Conservation (phyloP, 768 basidiomycete genomes). For the Pisolithus marmoratus region DNA sequence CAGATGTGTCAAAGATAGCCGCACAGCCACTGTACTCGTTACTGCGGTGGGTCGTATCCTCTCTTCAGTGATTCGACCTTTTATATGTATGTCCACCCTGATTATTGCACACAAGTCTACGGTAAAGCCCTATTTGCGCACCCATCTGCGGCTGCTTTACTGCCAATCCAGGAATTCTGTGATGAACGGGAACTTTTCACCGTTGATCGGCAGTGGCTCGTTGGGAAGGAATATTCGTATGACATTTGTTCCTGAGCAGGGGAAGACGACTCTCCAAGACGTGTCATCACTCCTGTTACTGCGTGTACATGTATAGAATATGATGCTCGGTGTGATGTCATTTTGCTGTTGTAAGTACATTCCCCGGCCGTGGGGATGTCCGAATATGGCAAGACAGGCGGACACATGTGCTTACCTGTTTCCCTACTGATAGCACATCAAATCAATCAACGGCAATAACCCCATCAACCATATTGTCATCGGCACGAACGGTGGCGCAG, state of each 20-base stretch:
- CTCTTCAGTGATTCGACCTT: neutral
- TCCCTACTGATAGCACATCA: slow-evolving; percentile 26
- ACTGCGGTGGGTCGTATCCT: slow-evolving; percentile 47
- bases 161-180: slow-evolving; percentile 72
- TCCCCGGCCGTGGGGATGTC: slow-evolving; percentile 55
- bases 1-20: slow-evolving; percentile 66
- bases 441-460: slow-evolving; percentile 43
- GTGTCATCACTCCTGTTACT: slow-evolving; percentile 8
- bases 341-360: slow-evolving; percentile 41
- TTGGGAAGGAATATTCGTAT: slow-evolving; percentile 69
- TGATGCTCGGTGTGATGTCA: no score
- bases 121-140: slow-evolving; percentile 78
- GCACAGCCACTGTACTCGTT: slow-evolving; percentile 67
- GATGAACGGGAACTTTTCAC: slow-evolving; percentile 58
- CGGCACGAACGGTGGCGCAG: no score
- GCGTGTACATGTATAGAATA: no score
- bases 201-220: slow-evolving; percentile 64
- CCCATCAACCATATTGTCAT: slow-evolving; percentile 75
- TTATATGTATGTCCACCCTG: neutral
- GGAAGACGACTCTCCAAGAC: slow-evolving; percentile 64
- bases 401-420: slow-evolving; percentile 52
- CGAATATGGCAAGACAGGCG: slow-evolving; percentile 76
- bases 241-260: slow-evolving; percentile 68
- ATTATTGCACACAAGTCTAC: neutral
- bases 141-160: slow-evolving; percentile 56